Evolutionary conservation across 2,329 filamentous ascomycete species (phyloP).

Genomic region (Gnomoniopsis sp.): DNA sequence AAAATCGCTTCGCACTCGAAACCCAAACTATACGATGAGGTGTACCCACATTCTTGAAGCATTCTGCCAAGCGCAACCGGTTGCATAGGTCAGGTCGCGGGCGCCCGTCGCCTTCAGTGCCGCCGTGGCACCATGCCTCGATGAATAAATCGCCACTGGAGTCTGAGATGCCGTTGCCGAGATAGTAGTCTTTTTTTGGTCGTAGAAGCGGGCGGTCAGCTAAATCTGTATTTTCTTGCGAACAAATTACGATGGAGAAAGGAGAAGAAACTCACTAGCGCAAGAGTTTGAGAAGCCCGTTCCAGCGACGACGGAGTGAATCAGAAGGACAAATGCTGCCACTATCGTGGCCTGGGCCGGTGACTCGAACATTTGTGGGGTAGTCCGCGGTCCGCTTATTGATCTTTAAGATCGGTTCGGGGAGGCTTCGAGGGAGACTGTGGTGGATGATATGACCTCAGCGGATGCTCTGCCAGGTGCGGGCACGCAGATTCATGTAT

Average conservation of each 20-base stretch:
- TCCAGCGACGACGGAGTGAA: background rate
- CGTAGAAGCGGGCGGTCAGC: too few relatives aligned
- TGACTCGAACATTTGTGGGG: background rate
- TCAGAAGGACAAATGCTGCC: background rate
- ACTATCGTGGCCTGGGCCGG: background rate
- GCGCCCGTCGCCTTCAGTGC: background rate
- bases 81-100: background rate
- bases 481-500: too few relatives aligned
- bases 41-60: conserved; percentile 13
- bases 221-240: background rate
- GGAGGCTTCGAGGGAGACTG: too few relatives aligned
- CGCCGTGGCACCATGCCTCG: conserved; percentile 14
- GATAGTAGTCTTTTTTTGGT: conserved; percentile 9
- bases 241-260: background rate
- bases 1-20: background rate
- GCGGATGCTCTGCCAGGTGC: too few relatives aligned
- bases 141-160: conserved; percentile 8
- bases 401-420: too few relatives aligned
- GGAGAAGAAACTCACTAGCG: background rate
- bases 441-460: too few relatives aligned
- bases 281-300: background rate
- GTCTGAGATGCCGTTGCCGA: conserved; percentile 15
- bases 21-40: background rate
- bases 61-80: conserved; percentile 4
- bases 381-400: too few relatives aligned